Percentiles rank a stretch among this genome's conserved stretches.
Evolutionary conservation across 306 rosid species (phyloP).

Genomic region (Alnus rubra): DNA sequence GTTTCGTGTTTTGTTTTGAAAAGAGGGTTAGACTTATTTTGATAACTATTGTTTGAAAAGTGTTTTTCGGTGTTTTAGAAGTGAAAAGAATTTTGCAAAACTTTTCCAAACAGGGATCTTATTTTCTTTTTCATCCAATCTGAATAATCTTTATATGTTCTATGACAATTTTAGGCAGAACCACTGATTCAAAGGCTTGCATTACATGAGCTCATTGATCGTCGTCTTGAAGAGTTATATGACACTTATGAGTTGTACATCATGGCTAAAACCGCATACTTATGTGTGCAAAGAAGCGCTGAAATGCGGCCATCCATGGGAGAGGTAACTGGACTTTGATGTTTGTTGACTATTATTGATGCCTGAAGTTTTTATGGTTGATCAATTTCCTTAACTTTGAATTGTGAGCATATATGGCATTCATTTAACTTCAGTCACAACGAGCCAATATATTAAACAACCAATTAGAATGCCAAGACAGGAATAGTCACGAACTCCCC

Average conservation of each 20-base stretch:
- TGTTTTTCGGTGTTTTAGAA: no score
- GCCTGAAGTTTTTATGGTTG: neutral
- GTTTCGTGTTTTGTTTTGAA: no score
- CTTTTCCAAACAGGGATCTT: neutral
- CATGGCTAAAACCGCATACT: conserved; percentile 71
- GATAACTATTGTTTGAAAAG: no score
- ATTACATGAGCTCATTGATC: conserved; percentile 70
- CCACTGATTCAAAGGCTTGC: conserved; percentile 63
- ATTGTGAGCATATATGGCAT: neutral
- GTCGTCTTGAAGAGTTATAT: conserved; percentile 60
- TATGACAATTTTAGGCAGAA: conserved; percentile 48
- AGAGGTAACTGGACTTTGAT: conserved; percentile 45
- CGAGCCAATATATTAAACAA: neutral
- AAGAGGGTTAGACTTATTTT: no score
- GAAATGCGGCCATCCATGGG: conserved; percentile 73
- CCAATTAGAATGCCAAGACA: no score
- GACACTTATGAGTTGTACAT: conserved; percentile 60
- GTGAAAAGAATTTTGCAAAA: no score
- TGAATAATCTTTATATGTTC: conserved; percentile 1
- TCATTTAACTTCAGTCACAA: neutral
- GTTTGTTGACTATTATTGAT: neutral
- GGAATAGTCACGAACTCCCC: no score
- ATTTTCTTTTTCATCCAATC: neutral
- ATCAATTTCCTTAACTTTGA: neutral
- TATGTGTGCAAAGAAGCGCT: conserved; percentile 62